Percentiles rank a stretch among this genome's conserved stretches.
Evolutionary conservation across 257 asterid species (phyloP).

Genomic region (Petrea volubilis): DNA sequence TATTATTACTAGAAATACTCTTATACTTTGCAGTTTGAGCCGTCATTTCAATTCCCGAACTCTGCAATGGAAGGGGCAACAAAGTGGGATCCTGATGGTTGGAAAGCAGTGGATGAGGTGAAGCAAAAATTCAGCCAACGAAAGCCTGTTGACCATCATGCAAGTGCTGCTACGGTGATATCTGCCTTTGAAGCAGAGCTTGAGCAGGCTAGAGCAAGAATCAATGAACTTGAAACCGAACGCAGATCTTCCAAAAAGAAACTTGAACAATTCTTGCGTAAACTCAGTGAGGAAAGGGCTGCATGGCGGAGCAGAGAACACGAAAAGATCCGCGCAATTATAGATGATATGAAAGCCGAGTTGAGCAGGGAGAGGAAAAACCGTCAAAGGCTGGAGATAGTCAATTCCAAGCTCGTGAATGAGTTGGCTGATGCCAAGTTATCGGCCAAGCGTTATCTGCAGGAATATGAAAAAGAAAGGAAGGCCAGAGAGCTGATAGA

Average conservation of each 20-base stretch:
- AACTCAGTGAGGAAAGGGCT: slow-evolving; percentile 63
- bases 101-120: slow-evolving; percentile 36
- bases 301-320: slow-evolving; percentile 67
- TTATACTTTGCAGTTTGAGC: slow-evolving; percentile 38
- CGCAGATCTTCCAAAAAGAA: slow-evolving; percentile 64
- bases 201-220: slow-evolving; percentile 55
- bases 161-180: slow-evolving; percentile 28
- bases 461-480: slow-evolving; percentile 62
- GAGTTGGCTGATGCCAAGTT: slow-evolving; percentile 53
- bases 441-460: slow-evolving; percentile 52
- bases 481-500: slow-evolving; percentile 58
- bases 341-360: slow-evolving; percentile 54
- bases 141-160: slow-evolving; percentile 27
- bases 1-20: slow-evolving; percentile 3
- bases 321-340: slow-evolving; percentile 59
- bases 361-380: slow-evolving; percentile 55
- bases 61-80: slow-evolving; percentile 67
- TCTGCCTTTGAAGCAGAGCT: slow-evolving; percentile 56
- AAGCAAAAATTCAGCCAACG: slow-evolving; percentile 33
- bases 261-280: slow-evolving; percentile 59
- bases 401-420: slow-evolving; percentile 58
- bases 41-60: slow-evolving; percentile 39
- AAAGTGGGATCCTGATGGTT: slow-evolving; percentile 62
- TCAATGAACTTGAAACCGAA: slow-evolving; percentile 56
- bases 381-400: slow-evolving; percentile 57